Evolutionary conservation across 169 alveolate genomes (phyloP).

Genomic region (Perkinsus olseni): DNA sequence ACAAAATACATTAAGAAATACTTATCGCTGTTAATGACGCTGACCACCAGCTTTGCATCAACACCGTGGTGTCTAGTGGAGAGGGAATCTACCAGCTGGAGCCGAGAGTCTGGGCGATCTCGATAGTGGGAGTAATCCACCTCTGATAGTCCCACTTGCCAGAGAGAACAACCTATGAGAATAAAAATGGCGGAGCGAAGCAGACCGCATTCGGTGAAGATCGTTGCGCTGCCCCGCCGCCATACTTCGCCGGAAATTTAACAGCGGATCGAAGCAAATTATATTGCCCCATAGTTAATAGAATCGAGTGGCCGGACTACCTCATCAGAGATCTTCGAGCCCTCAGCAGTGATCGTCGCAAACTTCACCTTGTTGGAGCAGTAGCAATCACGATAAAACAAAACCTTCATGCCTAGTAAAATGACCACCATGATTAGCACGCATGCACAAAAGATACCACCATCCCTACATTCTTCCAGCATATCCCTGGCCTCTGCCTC

Average conservation of each 20-base stretch:
- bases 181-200: no score
- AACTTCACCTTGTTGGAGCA: constrained; percentile 53
- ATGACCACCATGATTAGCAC: not conserved
- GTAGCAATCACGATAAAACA: constrained; percentile 57
- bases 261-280: no score
- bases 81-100: not conserved
- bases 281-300: not conserved
- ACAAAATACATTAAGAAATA: not conserved
- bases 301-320: not conserved
- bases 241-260: no score
- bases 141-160: not conserved
- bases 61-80: not conserved
- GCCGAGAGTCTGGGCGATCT: not conserved
- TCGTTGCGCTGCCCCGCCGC: no score
- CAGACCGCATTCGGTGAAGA: no score
- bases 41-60: not conserved
- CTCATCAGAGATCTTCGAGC: not conserved
- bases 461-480: constrained; percentile 33
- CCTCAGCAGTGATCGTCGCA: constrained; percentile 39
- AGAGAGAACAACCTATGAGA: not conserved
- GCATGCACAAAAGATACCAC: not conserved
- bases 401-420: constrained; percentile 18
- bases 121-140: not conserved
- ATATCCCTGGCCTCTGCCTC: constrained; percentile 44
- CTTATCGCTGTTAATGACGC: not conserved